A percentile compares a stretch with the other conserved stretches of the same genome.
phyloP scores from a whole-genome alignment of 2,329 filamentous ascomycete genomes.

The Meredithiella fracta region DNA sequence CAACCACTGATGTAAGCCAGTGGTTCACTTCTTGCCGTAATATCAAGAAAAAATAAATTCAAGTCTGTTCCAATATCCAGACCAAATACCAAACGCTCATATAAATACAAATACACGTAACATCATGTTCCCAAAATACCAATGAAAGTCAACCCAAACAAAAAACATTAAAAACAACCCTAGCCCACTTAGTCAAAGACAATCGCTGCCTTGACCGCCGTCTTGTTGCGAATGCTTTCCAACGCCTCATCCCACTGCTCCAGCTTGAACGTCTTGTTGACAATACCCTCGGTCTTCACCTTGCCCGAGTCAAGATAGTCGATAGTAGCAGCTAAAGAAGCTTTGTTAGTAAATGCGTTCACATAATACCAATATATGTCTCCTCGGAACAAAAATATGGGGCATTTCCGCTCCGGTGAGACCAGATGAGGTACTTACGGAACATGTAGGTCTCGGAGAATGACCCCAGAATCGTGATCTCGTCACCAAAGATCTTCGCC shows the following conservation, averaged over 20 bases:
- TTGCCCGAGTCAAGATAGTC: conserved; percentile 41
- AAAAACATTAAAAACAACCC: too few relatives aligned
- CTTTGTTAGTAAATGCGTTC: not conserved
- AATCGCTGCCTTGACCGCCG: conserved; percentile 58
- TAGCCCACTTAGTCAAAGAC: conserved; percentile 35
- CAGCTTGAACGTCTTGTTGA: conserved; percentile 58
- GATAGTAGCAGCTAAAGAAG: conserved; percentile 26
- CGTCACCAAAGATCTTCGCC: conserved; percentile 51
- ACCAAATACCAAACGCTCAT: too few relatives aligned
- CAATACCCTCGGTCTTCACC: conserved; percentile 49
- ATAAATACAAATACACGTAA: not conserved
- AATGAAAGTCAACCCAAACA: too few relatives aligned
- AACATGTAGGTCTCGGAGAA: conserved; percentile 63
- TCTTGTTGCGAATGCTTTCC: conserved; percentile 55
- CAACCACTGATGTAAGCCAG: too few relatives aligned
- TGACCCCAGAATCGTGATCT: conserved; percentile 57
- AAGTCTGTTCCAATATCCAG: too few relatives aligned
- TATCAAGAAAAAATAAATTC: too few relatives aligned
- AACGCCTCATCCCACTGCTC: conserved; percentile 56
- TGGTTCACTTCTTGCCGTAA: too few relatives aligned
- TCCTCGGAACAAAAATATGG: too few relatives aligned
- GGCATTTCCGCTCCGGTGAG: too few relatives aligned
- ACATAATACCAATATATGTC: not conserved
- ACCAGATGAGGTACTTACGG: conserved; percentile 25
- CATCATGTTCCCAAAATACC: not conserved